Evolutionary conservation across 768 basidiomycete species (phyloP).

Genomic region (Auriscalpium microsporum): DNA sequence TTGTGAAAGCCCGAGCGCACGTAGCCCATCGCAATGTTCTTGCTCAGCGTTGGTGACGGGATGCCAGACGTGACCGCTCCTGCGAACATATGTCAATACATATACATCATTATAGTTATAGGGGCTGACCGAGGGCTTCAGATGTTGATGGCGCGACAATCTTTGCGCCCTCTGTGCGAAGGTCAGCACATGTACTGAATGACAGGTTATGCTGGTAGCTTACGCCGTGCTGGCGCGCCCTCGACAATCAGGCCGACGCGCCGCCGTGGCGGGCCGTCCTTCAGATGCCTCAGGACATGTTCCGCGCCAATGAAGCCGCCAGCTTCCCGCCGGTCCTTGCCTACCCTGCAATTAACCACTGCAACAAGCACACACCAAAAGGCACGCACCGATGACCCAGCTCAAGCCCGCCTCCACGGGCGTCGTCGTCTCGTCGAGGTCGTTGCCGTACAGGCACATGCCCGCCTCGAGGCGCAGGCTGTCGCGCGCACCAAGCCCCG

Average conservation of each 20-base stretch:
- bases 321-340: constrained; percentile 69
- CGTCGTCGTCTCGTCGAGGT: constrained; percentile 78
- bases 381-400: constrained; percentile 77
- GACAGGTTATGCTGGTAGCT: constrained; percentile 18
- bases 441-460: constrained; percentile 93
- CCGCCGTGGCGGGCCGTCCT: constrained; percentile 66
- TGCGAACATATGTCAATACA: constrained; percentile 16
- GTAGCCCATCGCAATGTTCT: constrained; percentile 97
- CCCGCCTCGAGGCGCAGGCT: constrained; percentile 93
- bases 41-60: constrained; percentile 75
- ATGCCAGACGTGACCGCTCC: constrained; percentile 90
- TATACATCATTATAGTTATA: neutral
- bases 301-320: constrained; percentile 77
- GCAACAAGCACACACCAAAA: neutral
- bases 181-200: constrained; percentile 1
- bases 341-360: constrained; percentile 27
- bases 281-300: constrained; percentile 64
- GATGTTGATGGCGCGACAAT: constrained; percentile 49
- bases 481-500: constrained; percentile 89
- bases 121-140: constrained; percentile 51
- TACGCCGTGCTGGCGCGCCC: constrained; percentile 80
- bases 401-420: constrained; percentile 87
- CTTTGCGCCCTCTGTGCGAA: constrained; percentile 61
- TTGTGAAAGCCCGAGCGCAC: constrained; percentile 76
- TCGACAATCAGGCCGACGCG: constrained; percentile 79